phyloP scores from a whole-genome alignment of 2,329 filamentous ascomycete genomes.

The Talaromyces sp. region DNA sequence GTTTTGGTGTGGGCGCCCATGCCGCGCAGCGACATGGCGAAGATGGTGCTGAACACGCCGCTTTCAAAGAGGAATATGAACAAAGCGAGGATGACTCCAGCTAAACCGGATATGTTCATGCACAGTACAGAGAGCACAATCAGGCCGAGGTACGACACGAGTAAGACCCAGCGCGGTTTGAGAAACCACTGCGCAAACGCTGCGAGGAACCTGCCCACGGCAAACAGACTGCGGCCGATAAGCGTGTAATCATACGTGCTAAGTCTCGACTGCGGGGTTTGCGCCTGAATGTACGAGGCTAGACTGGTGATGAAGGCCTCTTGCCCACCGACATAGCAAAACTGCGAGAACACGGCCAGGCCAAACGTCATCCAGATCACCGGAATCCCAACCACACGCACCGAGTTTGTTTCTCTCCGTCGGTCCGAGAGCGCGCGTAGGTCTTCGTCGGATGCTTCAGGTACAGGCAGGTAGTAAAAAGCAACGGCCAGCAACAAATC shows the following conservation, averaged over 20 bases:
- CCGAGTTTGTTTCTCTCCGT: constrained; percentile 46
- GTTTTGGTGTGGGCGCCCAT: constrained; percentile 56
- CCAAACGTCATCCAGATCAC: constrained; percentile 55
- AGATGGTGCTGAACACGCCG: constrained; percentile 57
- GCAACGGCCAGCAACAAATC: constrained; percentile 54
- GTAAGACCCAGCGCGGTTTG: constrained; percentile 55
- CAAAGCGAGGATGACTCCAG: constrained; percentile 45
- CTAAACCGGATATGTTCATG: constrained; percentile 45
- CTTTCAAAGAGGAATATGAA: constrained; percentile 58
- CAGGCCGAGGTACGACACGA: constrained; percentile 50
- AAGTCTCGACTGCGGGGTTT: constrained; percentile 29
- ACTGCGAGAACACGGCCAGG: constrained; percentile 52
- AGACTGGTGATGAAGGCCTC: constrained; percentile 52
- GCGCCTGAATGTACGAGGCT: constrained; percentile 37
- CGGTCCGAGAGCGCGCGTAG: constrained; percentile 53
- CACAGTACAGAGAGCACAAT: constrained; percentile 50
- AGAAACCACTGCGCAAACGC: constrained; percentile 51
- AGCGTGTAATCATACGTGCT: constrained; percentile 44
- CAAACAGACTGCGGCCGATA: constrained; percentile 55
- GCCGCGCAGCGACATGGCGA: constrained; percentile 54
- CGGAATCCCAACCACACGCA: constrained; percentile 41
- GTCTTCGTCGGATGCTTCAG: constrained; percentile 59
- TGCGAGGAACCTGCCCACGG: constrained; percentile 53
- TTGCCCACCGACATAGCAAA: constrained; percentile 59
- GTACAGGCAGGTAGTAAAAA: constrained; percentile 59